Conservation (phyloP, 176 grass and related monocot species). For the Carex littledalei region DNA sequence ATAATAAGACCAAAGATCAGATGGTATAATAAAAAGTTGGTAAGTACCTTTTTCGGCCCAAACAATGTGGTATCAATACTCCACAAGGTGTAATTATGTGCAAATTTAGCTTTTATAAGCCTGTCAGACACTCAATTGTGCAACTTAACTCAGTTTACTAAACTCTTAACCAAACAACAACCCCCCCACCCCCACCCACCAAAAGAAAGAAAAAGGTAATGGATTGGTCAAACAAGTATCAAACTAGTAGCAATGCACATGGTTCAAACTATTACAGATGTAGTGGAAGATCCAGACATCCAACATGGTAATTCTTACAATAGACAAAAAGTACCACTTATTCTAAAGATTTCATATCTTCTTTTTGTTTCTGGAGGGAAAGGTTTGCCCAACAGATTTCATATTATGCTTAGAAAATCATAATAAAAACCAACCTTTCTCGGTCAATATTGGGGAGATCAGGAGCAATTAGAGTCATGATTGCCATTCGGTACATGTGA, state of each 20-base stretch:
- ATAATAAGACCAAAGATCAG: neutral
- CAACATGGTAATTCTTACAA: neutral
- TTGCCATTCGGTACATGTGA: slow-evolving; percentile 95
- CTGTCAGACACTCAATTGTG: neutral
- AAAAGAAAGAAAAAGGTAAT: neutral
- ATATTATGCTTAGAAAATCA: neutral
- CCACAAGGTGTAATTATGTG: neutral
- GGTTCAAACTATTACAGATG: neutral
- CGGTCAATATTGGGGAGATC: slow-evolving; percentile 62
- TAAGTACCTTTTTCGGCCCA: neutral
- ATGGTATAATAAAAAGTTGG: neutral
- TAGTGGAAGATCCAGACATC: neutral
- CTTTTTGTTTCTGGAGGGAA: neutral
- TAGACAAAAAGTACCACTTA: neutral
- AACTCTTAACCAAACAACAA: neutral
- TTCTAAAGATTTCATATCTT: neutral
- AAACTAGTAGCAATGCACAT: neutral
- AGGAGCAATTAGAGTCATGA: slow-evolving; percentile 78
- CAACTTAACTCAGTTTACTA: neutral
- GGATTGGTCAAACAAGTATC: neutral
- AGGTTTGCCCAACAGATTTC: neutral
- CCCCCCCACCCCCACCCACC: neutral
- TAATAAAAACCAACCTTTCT: slow-evolving; percentile 52
- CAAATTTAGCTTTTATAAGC: neutral
- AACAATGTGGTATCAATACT: neutral